Evolutionary conservation across 768 basidiomycete genomes (phyloP), one percentile per base, ranked within the genome.

Genomic region (Russula lepida): DNA sequence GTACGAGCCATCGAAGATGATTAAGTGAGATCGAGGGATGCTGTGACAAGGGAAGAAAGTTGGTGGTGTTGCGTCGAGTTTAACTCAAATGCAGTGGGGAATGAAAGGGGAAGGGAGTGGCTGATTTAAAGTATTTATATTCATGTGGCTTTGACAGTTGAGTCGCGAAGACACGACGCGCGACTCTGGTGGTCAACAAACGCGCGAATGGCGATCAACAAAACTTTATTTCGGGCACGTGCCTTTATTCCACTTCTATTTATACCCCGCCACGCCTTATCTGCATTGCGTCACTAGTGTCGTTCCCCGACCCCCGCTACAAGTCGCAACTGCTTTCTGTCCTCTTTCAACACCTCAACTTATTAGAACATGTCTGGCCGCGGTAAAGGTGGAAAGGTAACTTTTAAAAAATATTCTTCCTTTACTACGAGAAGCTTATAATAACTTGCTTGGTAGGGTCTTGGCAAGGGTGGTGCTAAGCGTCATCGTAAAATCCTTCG

Each of bases 401-500:
- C 6, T 35, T 13, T 39, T 46, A 30, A 4, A 28, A 58, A 30
- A 32, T 49, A 3, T 30, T 49, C 32, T 1, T 12, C 7, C 8
- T 13, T 15, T 28, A 11, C 4, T 11, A 0, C 17, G 51, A 33
- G 27, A 52, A 50, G 13, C 33, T 54, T 28, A 54, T 37, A 13
- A 28, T 47, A 39, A 58, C 8, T 25, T 58, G 28, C 49, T 32
- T 52, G 57, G 28, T 68, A 86, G 84, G 86, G 86, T 68, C 84
- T 86, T 73, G 85, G 86, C 74, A 88, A 86, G 77, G 84, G 86
- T 68, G 85, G 86, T 72, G 86, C 85, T 56, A 88, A 87, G 77
- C 84, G 86, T 72, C 85, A 88, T 73, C 83, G 85, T 71, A 87
- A 87, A 77, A 87, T 89, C 76, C 81, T 88, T 68, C 85, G 87